Percentiles rank a stretch among this genome's conserved stretches.
Conservation (phyloP, 2,329 filamentous ascomycete genomes). For the Leptographium radiaticola region DNA sequence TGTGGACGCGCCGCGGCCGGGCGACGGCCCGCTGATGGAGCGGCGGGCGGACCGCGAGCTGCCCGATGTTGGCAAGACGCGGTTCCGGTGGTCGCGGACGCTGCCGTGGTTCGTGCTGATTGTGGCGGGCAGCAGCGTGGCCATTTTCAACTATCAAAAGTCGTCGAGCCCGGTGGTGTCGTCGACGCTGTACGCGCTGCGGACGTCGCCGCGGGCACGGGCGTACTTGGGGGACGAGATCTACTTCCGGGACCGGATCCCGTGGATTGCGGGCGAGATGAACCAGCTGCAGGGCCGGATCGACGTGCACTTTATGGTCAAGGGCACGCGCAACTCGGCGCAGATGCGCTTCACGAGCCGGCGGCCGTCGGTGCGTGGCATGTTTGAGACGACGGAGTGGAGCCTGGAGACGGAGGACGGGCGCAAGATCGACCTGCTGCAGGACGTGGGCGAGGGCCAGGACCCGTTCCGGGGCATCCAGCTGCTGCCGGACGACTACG, state of each 20-base stretch:
- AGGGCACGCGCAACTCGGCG: slow-evolving; percentile 58
- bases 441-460: slow-evolving; percentile 30
- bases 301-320: slow-evolving; percentile 75
- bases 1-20: slow-evolving; percentile 42
- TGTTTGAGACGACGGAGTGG: slow-evolving; percentile 87
- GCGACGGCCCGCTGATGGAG: slow-evolving; percentile 52
- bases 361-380: slow-evolving; percentile 43
- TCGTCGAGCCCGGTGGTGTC: slow-evolving; percentile 75
- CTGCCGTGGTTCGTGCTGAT: slow-evolving; percentile 68
- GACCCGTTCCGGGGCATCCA: slow-evolving; percentile 12
- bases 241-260: slow-evolving; percentile 65
- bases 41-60: slow-evolving; percentile 53
- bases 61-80: slow-evolving; percentile 35
- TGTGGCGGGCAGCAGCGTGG: slow-evolving; percentile 58
- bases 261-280: slow-evolving; percentile 77
- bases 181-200: slow-evolving; percentile 81
- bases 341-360: slow-evolving; percentile 71
- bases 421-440: slow-evolving; percentile 56
- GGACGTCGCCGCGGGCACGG: slow-evolving; percentile 63
- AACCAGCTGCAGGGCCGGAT: slow-evolving; percentile 89
- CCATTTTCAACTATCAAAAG: slow-evolving; percentile 99
- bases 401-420: slow-evolving; percentile 58
- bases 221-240: slow-evolving; percentile 75
- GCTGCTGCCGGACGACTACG: slow-evolving; percentile 10
- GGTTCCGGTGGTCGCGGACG: slow-evolving; percentile 54